Conservation (phyloP, 164 flowering plant genomes). For the Echeveria elegans region DNA sequence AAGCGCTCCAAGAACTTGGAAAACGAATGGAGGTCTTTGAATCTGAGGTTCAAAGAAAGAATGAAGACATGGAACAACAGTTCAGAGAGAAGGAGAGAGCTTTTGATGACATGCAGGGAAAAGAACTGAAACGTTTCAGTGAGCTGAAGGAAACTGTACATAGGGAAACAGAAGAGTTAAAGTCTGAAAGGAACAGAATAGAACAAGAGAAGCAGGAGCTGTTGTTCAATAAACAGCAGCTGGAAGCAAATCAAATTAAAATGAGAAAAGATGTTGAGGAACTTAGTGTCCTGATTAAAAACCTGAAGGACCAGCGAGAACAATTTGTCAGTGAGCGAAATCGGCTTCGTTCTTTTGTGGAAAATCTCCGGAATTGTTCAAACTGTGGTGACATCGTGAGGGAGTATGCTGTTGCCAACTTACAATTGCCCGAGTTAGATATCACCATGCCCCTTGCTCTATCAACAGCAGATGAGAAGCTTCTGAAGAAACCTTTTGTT, state of each 20-base stretch:
- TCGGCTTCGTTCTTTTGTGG: constrained; percentile 39
- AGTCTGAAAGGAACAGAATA: constrained; percentile 30
- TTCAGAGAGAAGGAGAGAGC: constrained; percentile 34
- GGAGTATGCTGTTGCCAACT: constrained; percentile 38
- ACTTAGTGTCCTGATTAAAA: constrained; percentile 53
- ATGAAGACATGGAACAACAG: constrained; percentile 44
- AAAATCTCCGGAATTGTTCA: constrained; percentile 46
- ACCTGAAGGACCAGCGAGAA: constrained; percentile 53
- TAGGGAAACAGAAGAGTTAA: constrained; percentile 53
- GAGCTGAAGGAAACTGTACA: constrained; percentile 35
- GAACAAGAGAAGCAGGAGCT: constrained; percentile 47
- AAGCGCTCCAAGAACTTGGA: constrained; percentile 53
- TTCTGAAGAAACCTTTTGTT: constrained; percentile 17
- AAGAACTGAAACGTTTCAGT: constrained; percentile 30
- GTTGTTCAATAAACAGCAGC: constrained; percentile 31
- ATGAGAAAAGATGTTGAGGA: constrained; percentile 56
- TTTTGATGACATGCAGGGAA: constrained; percentile 43
- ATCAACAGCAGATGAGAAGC: constrained; percentile 25
- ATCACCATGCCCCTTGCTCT: too few relatives aligned
- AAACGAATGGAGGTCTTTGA: constrained; percentile 41
- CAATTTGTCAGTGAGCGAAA: constrained; percentile 37
- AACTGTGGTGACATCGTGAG: constrained; percentile 43
- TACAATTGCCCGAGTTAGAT: too few relatives aligned
- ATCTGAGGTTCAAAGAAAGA: constrained; percentile 29
- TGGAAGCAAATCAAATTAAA: constrained; percentile 48